These are phyloP conservation scores for Euphorbia peplus DNA, from an alignment of 345 rosid species.

Conservation along the genomic window DNA sequence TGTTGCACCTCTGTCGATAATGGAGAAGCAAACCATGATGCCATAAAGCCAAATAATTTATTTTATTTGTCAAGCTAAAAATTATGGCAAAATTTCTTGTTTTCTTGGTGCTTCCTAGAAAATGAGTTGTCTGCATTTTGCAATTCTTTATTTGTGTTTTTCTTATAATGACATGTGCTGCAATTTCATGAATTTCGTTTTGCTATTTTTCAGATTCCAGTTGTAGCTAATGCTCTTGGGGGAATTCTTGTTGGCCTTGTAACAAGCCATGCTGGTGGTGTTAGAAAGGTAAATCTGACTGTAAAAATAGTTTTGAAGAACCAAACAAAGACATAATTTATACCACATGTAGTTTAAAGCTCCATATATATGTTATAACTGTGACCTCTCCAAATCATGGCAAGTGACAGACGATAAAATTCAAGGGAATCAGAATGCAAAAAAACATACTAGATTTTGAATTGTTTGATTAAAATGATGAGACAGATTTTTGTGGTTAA, in stretches of 20 bases:
- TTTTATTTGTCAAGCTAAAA: background rate
- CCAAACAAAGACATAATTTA: background rate
- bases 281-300: slow-evolving; percentile 64
- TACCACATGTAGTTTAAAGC: too few relatives aligned
- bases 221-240: slow-evolving; percentile 74
- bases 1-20: background rate
- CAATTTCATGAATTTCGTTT: background rate
- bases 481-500: background rate
- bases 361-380: background rate
- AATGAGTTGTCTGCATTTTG: background rate
- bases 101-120: background rate
- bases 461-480: background rate
- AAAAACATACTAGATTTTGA: background rate
- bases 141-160: background rate
- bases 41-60: background rate
- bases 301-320: background rate
- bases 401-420: background rate
- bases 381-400: background rate
- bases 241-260: slow-evolving; percentile 97
- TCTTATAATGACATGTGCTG: background rate
- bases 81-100: background rate
- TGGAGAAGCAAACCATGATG: background rate
- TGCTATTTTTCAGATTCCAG: slow-evolving; percentile 61
- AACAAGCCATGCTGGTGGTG: slow-evolving; percentile 95
- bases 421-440: background rate